Percentiles rank a stretch among this genome's conserved stretches.
Evolutionary conservation across 306 rosid species (phyloP).

Genomic region (Rosa lucieae): DNA sequence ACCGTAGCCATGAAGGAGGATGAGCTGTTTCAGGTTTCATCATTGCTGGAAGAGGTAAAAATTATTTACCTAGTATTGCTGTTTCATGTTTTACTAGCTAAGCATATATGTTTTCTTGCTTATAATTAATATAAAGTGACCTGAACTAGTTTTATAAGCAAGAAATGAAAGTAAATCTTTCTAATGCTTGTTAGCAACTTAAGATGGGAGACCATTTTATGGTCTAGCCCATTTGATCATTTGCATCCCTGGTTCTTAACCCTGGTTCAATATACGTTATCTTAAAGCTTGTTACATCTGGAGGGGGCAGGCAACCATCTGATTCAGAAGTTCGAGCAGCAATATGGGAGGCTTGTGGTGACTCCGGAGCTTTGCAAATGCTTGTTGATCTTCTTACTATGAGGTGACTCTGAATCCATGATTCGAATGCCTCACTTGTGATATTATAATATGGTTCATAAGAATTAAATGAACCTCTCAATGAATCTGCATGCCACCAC

Average conservation of each 20-base stretch:
- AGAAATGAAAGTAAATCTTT: not conserved
- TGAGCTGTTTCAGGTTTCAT: conserved; percentile 74
- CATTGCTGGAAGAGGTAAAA: conserved; percentile 81
- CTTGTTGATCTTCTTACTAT: conserved; percentile 89
- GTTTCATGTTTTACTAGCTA: not conserved
- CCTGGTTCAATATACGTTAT: conserved; percentile 22
- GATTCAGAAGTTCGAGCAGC: conserved; percentile 84
- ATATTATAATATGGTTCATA: not conserved
- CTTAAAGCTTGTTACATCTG: conserved; percentile 71
- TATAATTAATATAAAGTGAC: not conserved
- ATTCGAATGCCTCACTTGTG: not conserved
- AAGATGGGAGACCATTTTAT: not conserved
- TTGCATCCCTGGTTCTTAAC: not conserved
- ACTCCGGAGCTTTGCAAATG: conserved; percentile 87
- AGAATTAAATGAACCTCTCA: conserved; percentile 3
- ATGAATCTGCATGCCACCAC: conserved; percentile 16
- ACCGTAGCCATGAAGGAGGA: conserved; percentile 85
- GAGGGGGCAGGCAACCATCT: conserved; percentile 59
- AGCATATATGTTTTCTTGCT: not conserved
- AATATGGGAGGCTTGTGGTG: conserved; percentile 95
- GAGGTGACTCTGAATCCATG: conserved; percentile 47
- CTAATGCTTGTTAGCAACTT: not conserved
- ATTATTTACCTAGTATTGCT: conserved; percentile 12
- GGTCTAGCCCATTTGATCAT: not conserved
- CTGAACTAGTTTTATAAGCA: not conserved